Conservation (phyloP, 2,329 filamentous ascomycete genomes). For the Phoma sp. region DNA sequence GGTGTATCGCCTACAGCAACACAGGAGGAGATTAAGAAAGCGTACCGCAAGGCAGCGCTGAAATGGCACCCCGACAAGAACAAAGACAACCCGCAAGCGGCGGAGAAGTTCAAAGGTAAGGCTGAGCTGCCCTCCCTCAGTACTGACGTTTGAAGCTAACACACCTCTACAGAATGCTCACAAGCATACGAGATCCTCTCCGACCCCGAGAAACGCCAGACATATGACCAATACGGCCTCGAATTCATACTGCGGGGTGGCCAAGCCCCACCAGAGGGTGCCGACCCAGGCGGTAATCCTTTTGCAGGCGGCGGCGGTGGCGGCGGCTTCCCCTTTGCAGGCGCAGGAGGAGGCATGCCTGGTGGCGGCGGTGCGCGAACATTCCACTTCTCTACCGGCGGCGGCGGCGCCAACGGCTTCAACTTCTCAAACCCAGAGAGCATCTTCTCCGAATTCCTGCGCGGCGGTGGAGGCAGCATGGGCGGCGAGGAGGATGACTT, state of each 20-base stretch:
- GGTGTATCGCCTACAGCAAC: conserved; percentile 78
- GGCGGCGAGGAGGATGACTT: conserved; percentile 64
- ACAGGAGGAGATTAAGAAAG: conserved; percentile 97
- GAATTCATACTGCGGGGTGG: conserved; percentile 90
- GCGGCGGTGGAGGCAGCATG: conserved; percentile 61
- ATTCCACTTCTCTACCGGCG: conserved; percentile 70
- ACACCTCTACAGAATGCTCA: conserved; percentile 71
- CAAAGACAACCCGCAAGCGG: conserved; percentile 82
- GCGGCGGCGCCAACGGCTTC: conserved; percentile 70
- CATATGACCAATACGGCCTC: conserved; percentile 92
- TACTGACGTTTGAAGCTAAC: conserved; percentile 22
- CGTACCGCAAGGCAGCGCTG: conserved; percentile 86
- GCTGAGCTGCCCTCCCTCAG: not conserved
- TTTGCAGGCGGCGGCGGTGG: conserved; percentile 57
- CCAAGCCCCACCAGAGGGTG: conserved; percentile 64
- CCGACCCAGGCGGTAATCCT: conserved; percentile 48
- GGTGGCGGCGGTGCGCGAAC: conserved; percentile 61
- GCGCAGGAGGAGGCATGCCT: conserved; percentile 64
- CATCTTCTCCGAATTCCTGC: conserved; percentile 86
- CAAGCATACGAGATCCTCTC: conserved; percentile 98
- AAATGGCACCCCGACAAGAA: conserved; percentile 99
- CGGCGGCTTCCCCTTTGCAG: conserved; percentile 61
- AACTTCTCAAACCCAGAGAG: conserved; percentile 82
- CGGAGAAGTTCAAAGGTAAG: conserved; percentile 89
- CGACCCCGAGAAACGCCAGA: conserved; percentile 94